Conservation (phyloP, 2,329 filamentous ascomycete genomes). For the Alternaria sp. region DNA sequence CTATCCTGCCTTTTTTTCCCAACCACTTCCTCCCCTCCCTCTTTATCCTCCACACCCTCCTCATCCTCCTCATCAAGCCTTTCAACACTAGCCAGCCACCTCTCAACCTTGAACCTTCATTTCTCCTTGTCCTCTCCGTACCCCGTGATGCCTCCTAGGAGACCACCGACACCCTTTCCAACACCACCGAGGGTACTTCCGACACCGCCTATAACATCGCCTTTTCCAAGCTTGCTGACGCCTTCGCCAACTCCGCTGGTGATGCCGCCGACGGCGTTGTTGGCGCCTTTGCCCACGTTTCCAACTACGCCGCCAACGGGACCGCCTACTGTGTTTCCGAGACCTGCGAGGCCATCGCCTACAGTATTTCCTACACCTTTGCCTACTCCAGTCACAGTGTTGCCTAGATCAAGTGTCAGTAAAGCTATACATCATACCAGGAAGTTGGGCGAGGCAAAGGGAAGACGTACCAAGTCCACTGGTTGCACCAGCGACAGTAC, state of each 20-base stretch:
- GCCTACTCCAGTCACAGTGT: conserved; percentile 49
- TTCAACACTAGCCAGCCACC: conserved; percentile 17
- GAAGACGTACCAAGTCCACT: conserved; percentile 41
- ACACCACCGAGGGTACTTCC: conserved; percentile 55
- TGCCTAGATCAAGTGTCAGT: conserved; percentile 31
- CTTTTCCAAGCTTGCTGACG: conserved; percentile 56
- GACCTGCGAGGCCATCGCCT: conserved; percentile 51
- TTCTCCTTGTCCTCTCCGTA: conserved; percentile 35
- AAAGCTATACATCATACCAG: not conserved
- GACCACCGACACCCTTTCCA: conserved; percentile 47
- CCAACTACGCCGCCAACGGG: conserved; percentile 55
- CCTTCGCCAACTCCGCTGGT: conserved; percentile 57
- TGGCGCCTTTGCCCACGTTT: conserved; percentile 55
- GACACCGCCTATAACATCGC: conserved; percentile 56
- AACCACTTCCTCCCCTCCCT: not conserved
- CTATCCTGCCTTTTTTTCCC: not conserved
- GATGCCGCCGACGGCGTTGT: conserved; percentile 53
- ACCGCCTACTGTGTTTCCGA: conserved; percentile 49
- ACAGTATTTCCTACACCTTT: conserved; percentile 49
- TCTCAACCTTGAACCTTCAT: conserved; percentile 27
- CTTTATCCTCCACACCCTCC: not conserved
- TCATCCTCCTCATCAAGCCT: conserved; percentile 1
- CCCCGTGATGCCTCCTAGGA: conserved; percentile 46
- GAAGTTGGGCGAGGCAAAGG: not conserved
- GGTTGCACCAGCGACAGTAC: conserved; percentile 50